Evolutionary conservation across 805 yeast genomes (phyloP), one percentile per base, ranked within the genome.

Genomic region (Cephaloascus albidus): DNA sequence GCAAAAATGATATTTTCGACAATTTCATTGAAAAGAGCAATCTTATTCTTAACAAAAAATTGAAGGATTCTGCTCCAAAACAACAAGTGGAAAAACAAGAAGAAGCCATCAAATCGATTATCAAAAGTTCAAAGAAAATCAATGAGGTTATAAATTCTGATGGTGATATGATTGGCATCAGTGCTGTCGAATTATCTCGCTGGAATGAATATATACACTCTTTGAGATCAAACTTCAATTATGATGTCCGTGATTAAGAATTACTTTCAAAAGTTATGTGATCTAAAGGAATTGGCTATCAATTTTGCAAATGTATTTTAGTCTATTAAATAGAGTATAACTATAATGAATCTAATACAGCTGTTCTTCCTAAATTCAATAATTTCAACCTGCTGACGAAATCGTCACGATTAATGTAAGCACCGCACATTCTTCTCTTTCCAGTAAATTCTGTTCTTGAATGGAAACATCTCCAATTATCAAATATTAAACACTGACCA

Each of bases 401-500:
- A 52, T 81, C 88, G 50, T 81, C 87, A 40, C 82, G 62, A 53
- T 77, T 78, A 45, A 76, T 64, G 55, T 81, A 81, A 2, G 85
- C 85, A 10, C 87, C 87, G 53, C 87, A 81, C 72, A 81, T 68
- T 47, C 85, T 61, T 53, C 87, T 64, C 50, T 72, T 70, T 2
- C 88, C 87, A 1, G 80, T 72, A 43, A 80, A 78, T 43, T 68
- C 79, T 35, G 78, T 74, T 50, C 87, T 67, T 15, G 82, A 77
- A 53, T 81, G 88, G 55, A 81, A 65, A 17, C 78, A 76, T 48
- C 88, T 57, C 86, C 87, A 81, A 52, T 81, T 81, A 52, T 81
- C 86, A 52, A 81, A 81, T 33, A 81, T 73, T 45, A 81, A 57
- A 36, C 79, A 72, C 48, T 75, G 78, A 2, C 86, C 87, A 0